A percentile compares a stretch with the other conserved stretches of the same genome.
Conservation (phyloP, 2,329 filamentous ascomycete species). For the Ophiostoma sp. region DNA sequence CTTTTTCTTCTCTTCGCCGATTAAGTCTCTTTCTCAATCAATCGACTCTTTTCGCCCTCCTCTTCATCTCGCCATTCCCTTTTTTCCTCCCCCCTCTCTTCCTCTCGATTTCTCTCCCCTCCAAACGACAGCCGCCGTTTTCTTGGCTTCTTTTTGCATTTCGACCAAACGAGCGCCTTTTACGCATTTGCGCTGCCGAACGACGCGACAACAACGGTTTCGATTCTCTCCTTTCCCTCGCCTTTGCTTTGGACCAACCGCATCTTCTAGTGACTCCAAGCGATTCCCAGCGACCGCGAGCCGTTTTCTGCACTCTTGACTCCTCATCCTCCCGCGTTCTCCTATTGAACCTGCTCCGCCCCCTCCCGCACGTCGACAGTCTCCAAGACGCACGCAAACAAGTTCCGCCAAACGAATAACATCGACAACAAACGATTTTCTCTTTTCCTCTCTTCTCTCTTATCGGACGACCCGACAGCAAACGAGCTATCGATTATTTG, state of each 20-base stretch:
- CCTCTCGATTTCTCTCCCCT: neutral
- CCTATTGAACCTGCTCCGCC: neutral
- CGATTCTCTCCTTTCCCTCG: neutral
- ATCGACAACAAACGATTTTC: neutral
- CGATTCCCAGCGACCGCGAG: constrained; percentile 1
- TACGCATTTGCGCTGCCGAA: neutral
- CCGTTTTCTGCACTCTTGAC: neutral
- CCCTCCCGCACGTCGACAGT: neutral
- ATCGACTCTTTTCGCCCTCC: neutral
- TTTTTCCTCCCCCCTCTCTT: neutral
- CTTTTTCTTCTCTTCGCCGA: constrained; percentile 6
- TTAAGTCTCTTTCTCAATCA: constrained; percentile 14
- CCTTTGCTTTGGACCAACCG: neutral
- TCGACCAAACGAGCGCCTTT: neutral
- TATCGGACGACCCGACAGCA: constrained; percentile 2
- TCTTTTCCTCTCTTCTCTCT: neutral
- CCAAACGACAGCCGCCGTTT: constrained; percentile 15
- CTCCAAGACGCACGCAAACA: neutral
- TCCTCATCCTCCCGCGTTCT: constrained; percentile 7
- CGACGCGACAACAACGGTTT: constrained; percentile 1
- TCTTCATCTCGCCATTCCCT: neutral
- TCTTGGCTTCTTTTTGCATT: constrained; percentile 16
- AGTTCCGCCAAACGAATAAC: neutral
- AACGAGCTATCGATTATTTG: neutral
- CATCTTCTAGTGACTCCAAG: neutral